Percentiles rank a stretch among this genome's conserved stretches.
Evolutionary conservation across 2,329 filamentous ascomycete species (phyloP).

Genomic region (Aspergillaceae sp.): DNA sequence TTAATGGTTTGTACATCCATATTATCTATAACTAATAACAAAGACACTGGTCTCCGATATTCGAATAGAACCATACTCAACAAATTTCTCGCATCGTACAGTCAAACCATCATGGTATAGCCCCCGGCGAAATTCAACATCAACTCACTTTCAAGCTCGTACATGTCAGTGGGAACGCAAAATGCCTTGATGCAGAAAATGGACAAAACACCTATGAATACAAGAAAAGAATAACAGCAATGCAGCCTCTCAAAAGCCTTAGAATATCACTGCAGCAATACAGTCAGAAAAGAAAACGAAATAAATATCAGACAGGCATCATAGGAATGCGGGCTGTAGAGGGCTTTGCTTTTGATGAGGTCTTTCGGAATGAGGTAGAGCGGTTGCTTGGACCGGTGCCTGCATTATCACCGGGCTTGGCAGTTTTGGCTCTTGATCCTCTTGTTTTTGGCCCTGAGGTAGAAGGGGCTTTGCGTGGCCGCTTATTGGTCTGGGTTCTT

Average conservation of each 20-base stretch:
- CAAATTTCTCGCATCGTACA: background rate
- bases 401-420: constrained; percentile 14
- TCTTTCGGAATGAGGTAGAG: constrained; percentile 16
- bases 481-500: constrained; percentile 19
- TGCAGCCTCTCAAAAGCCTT: background rate
- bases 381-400: constrained; percentile 6
- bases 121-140: background rate
- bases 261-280: background rate
- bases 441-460: constrained; percentile 17
- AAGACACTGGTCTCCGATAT: background rate
- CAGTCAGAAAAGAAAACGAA: too few species aligned
- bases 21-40: too few species aligned
- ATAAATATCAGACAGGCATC: constrained; percentile 27
- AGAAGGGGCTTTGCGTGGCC: constrained; percentile 16
- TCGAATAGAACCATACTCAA: background rate
- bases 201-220: constrained; percentile 11
- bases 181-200: background rate
- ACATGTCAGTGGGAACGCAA: background rate
- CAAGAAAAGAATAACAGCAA: constrained; percentile 1
- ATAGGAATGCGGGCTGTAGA: constrained; percentile 26
- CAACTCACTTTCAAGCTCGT: constrained; percentile 2
- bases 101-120: background rate
- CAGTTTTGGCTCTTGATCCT: constrained; percentile 13
- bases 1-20: constrained; percentile 3
- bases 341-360: constrained; percentile 14